Base-by-base conservation (phyloP, 805 yeast species). In the Ogataea parapolymorpha region DNA sequence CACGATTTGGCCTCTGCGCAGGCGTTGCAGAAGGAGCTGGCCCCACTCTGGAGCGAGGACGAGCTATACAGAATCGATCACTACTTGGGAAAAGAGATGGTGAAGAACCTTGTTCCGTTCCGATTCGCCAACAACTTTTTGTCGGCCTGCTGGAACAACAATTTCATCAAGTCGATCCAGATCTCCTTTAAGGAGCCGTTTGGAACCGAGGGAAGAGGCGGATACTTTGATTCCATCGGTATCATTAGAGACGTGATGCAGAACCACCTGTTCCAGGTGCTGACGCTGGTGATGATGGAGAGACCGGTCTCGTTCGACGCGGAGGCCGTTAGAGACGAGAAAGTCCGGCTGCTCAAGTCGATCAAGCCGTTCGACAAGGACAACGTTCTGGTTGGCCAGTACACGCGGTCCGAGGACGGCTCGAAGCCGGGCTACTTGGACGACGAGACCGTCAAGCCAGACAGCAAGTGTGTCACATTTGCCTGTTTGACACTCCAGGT, bases 181-280 rank as follows among this genome's bases (percentile, higher is more conserved):
- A 80, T 93, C 53, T 77, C 91, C 11, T 91, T 93, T 74, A 93
- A 93, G 71, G 99, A 93, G 70, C 87, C 93, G n/a, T 93, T 93
- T 56, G 99, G 99, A 41, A 93, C 99, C 29, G 96, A 93, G 68
- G 99, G 99, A 42, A 80, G 99, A 62, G 99, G 99, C 54, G 99
- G 99, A 27, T 93, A 93, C 71, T 93, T 93, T 59, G 98, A 93
- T 67, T 72, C 75, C 41, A 88, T 90, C 58, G 99, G 99, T 44
- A 93, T 93, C 61, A 85, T 93, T 53, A 80, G 99, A 66, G 99
- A 93, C 61, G 98, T 93, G 35, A 91, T 93, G 88, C 99, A 93
- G 72, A 93, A 93, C 74, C 99, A 93, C 69, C 67, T 93, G 55
- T 73, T 91, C 59, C 99, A 93, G 71, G 95, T 91, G 16, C 70